These are phyloP conservation scores for Phytophthora kernoviae DNA, from an alignment of 352 stramenopile genomes.

Conservation along the genomic window DNA sequence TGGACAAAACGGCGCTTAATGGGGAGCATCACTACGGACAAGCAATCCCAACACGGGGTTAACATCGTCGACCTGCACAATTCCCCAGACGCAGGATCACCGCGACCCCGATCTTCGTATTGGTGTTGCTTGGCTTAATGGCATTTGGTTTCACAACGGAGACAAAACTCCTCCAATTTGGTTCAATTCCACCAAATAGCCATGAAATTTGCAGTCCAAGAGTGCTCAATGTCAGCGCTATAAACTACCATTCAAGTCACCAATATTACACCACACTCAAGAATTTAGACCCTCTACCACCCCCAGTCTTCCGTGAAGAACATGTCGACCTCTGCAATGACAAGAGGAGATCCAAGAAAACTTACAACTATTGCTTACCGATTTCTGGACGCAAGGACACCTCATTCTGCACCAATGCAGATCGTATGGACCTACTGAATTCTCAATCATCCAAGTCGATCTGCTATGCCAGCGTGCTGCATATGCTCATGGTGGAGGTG, in stretches of 20 bases:
- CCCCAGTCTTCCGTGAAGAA: constrained; percentile 34
- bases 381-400: constrained; percentile 54
- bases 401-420: constrained; percentile 42
- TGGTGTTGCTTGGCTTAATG: constrained; percentile 19
- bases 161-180: constrained; percentile 18
- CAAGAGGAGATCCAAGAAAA: constrained; percentile 1
- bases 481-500: constrained; percentile 63
- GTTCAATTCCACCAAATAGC: constrained; percentile 6
- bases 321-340: constrained; percentile 25
- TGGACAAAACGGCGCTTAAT: neutral
- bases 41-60: no score
- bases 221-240: constrained; percentile 14
- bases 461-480: constrained; percentile 55
- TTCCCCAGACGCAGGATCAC: constrained; percentile 24
- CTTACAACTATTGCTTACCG: constrained; percentile 50
- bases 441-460: constrained; percentile 28
- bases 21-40: constrained; percentile 8
- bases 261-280: constrained; percentile 24
- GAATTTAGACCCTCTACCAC: constrained; percentile 14
- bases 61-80: neutral
- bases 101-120: constrained; percentile 20
- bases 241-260: constrained; percentile 28
- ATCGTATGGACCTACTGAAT: constrained; percentile 52
- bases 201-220: constrained; percentile 10
- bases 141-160: constrained; percentile 25